Base-by-base conservation (phyloP, 495 filamentous ascomycete species). In the Penicillium goetzii region DNA sequence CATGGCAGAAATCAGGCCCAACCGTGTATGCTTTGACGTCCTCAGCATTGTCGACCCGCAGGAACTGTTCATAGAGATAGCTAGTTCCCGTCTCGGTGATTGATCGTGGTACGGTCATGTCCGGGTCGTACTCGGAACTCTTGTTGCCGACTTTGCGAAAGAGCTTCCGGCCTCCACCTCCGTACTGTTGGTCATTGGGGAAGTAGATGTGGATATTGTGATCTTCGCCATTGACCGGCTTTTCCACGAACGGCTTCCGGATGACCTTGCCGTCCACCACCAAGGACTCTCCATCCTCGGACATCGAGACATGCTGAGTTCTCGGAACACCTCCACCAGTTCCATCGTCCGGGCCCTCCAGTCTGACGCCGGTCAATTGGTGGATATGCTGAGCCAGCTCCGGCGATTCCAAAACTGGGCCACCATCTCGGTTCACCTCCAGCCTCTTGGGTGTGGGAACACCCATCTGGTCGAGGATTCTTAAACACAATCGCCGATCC, bases 11-110 rank as follows among this genome's bases (percentile, higher is more conserved):
- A 40, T 90, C 84, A 0, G 92, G 90, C 0, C 95, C 95, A 33
- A 99, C 95, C 0, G 95, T 99, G 72, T 99, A 99, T 1, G 94
- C 96, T 72, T 99, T 99, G 70, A 99, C 93, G 69, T 99, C 95
- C 74, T 99, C 95, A 0, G 92, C 88, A 71, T 98, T 97, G 71
- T 97, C 92, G 30, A 97, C 92, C 54, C 91, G 87, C 76, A 99
- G 87, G 68, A 99, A 99, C 70, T 95, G 92, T 67, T 99, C 95
- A 70, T 98, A 99, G 56, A 99, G 85, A 75, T 93, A 99, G 76
- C 92, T 97, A 59, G 89, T 84, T 6, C 82, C 83, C 8, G 83
- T 81, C 58, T 97, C 91, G 15, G 88, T 89, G 61, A 97, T 86
- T 43, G 88, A 92, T 45, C 92, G 81, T 10, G 96, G 96, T 43